phyloP scores from a whole-genome alignment of 352 stramenopile species.

The Phytophthora citrophthora region DNA sequence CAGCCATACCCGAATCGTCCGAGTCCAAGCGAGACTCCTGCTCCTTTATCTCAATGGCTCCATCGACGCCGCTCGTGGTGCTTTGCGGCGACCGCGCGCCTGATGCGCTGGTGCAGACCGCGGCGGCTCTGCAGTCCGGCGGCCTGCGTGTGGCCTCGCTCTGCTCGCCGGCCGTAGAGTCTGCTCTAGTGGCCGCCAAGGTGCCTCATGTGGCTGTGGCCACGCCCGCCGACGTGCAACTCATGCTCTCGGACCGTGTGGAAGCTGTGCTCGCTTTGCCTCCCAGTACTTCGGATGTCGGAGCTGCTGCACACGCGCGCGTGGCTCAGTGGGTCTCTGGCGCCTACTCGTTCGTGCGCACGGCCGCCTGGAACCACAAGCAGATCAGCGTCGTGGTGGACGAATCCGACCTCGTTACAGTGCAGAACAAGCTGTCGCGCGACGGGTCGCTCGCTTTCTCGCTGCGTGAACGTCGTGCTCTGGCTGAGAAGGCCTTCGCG shows the following conservation, averaged over 20 bases:
- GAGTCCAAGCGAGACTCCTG: constrained; percentile 6
- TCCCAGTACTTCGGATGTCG: constrained; percentile 34
- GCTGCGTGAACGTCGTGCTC: constrained; percentile 63
- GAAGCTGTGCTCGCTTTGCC: constrained; percentile 71
- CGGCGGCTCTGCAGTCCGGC: constrained; percentile 54
- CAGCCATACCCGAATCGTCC: constrained; percentile 34
- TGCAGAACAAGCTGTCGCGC: constrained; percentile 66
- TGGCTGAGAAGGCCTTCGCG: constrained; percentile 85
- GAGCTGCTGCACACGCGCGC: constrained; percentile 42
- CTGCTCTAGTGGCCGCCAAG: constrained; percentile 73
- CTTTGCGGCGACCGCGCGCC: constrained; percentile 65
- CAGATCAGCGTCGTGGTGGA: constrained; percentile 85
- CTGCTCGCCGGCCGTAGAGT: constrained; percentile 53
- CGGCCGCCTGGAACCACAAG: constrained; percentile 88
- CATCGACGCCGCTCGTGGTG: constrained; percentile 65
- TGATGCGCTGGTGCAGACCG: constrained; percentile 51
- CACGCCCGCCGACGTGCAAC: constrained; percentile 65
- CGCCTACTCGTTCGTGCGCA: constrained; percentile 81
- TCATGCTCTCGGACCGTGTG: constrained; percentile 75
- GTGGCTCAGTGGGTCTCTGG: constrained; percentile 77
- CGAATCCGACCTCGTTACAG: constrained; percentile 54
- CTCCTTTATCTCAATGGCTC: constrained; percentile 27
- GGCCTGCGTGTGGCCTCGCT: constrained; percentile 73
- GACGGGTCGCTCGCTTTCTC: constrained; percentile 74
- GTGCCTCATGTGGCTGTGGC: constrained; percentile 75